These are phyloP conservation scores for Fusarium clavum DNA, from an alignment of 2,329 filamentous ascomycete species.

Conservation along the genomic window DNA sequence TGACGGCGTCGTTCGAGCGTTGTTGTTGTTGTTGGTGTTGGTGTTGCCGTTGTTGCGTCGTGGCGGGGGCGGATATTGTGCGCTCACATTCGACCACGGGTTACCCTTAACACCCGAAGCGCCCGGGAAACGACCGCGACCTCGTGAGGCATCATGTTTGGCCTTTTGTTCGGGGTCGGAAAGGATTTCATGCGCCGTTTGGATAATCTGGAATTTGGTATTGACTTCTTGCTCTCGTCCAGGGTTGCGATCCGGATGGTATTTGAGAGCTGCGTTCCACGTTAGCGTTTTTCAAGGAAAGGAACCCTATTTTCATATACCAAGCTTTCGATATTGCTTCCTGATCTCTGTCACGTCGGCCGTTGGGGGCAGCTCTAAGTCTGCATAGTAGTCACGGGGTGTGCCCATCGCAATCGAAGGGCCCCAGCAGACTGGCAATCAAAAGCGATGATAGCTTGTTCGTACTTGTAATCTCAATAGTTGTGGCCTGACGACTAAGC, in stretches of 20 bases:
- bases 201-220: slow-evolving; percentile 86
- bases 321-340: slow-evolving; percentile 86
- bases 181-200: slow-evolving; percentile 83
- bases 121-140: slow-evolving; percentile 56
- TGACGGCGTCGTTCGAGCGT: slow-evolving; percentile 41
- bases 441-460: slow-evolving; percentile 1
- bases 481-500: not conserved
- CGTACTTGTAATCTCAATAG: not conserved
- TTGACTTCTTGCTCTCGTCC: slow-evolving; percentile 84
- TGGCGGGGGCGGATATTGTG: slow-evolving; percentile 64
- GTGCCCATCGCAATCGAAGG: slow-evolving; percentile 49
- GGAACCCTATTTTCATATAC: slow-evolving; percentile 57
- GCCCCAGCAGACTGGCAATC: slow-evolving; percentile 17
- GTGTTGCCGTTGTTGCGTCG: slow-evolving; percentile 49
- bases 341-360: slow-evolving; percentile 82
- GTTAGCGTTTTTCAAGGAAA: slow-evolving; percentile 41
- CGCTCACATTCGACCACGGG: slow-evolving; percentile 64
- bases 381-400: slow-evolving; percentile 84
- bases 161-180: slow-evolving; percentile 62
- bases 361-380: slow-evolving; percentile 76
- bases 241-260: slow-evolving; percentile 89
- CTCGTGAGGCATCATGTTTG: slow-evolving; percentile 64
- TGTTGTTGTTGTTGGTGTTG: slow-evolving; percentile 1
- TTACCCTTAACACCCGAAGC: slow-evolving; percentile 69
- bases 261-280: slow-evolving; percentile 73